Conservation (phyloP, 2,329 filamentous ascomycete genomes). For the Ascochyta rabiei region DNA sequence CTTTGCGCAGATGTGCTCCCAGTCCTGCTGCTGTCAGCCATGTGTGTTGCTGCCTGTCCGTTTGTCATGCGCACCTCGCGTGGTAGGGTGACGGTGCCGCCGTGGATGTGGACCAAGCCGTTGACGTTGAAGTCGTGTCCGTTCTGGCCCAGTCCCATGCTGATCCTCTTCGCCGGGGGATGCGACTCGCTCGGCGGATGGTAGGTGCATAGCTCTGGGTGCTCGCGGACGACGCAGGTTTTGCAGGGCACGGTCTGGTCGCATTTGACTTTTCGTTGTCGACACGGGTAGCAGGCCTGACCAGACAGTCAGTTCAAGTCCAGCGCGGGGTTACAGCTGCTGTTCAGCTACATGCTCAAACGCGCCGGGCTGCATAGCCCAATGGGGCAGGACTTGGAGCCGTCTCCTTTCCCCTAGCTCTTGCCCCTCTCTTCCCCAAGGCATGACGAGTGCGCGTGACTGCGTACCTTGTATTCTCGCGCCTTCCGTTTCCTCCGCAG, state of each 20-base stretch:
- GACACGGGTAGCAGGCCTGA: constrained; percentile 57
- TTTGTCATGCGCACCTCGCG: constrained; percentile 39
- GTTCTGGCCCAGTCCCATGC: constrained; percentile 41
- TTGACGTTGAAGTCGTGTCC: constrained; percentile 46
- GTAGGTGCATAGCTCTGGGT: constrained; percentile 57
- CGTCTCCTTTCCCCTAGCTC: background rate
- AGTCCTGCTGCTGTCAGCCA: constrained; percentile 47
- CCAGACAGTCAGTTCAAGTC: constrained; percentile 24
- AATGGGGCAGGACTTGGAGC: constrained; percentile 21
- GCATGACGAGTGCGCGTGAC: constrained; percentile 1
- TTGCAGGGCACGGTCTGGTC: constrained; percentile 56
- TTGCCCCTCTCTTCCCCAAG: background rate
- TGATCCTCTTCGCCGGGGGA: constrained; percentile 48
- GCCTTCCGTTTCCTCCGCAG: constrained; percentile 58
- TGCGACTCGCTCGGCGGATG: constrained; percentile 50
- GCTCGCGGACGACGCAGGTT: constrained; percentile 58
- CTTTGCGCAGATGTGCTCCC: constrained; percentile 56
- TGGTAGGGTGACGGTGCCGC: constrained; percentile 49
- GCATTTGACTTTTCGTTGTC: constrained; percentile 55
- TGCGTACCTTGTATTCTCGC: constrained; percentile 56
- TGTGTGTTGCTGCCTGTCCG: background rate
- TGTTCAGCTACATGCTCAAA: constrained; percentile 4
- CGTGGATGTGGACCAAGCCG: constrained; percentile 47
- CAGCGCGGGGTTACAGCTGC: constrained; percentile 19
- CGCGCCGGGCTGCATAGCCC: constrained; percentile 25